Conservation (phyloP, 2,329 filamentous ascomycete genomes). For the Fusarium beomiforme region DNA sequence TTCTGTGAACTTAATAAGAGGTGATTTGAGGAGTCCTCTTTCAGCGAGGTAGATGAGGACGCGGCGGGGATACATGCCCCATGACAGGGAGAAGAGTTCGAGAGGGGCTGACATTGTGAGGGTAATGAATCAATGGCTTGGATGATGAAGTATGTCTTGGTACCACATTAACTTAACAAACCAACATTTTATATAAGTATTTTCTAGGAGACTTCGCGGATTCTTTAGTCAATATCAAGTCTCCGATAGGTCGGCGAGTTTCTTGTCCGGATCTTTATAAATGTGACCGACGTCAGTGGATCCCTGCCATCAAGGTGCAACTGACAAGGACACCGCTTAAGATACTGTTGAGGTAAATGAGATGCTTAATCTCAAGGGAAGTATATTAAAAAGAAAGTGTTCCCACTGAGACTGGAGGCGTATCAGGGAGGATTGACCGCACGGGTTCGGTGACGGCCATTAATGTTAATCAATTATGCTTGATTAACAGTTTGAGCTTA, state of each 20-base stretch:
- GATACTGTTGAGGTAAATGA: accelerated
- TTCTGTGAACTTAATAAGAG: constrained; percentile 7
- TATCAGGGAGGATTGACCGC: no score
- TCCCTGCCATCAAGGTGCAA: no score
- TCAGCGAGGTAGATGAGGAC: constrained; percentile 24
- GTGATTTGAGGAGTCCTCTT: constrained; percentile 9
- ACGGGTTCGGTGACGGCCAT: no score
- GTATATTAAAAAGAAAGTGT: no score
- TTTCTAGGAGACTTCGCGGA: neutral
- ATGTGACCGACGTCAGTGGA: neutral
- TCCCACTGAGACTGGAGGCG: no score
- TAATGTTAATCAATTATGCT: no score
- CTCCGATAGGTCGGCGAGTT: neutral
- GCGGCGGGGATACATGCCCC: constrained; percentile 28
- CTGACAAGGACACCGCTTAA: no score
- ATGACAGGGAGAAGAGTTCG: constrained; percentile 24
- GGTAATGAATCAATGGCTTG: accelerated
- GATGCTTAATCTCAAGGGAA: no score
- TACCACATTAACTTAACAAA: no score
- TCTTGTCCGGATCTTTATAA: neutral
- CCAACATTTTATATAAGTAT: neutral
- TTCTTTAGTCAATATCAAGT: neutral
- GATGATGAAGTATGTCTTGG: accelerated
- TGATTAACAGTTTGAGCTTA: no score
- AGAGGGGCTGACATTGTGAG: constrained; percentile 8